Evolutionary conservation across 2,329 filamentous ascomycete species (phyloP).

Genomic region (Diplodia seriata): DNA sequence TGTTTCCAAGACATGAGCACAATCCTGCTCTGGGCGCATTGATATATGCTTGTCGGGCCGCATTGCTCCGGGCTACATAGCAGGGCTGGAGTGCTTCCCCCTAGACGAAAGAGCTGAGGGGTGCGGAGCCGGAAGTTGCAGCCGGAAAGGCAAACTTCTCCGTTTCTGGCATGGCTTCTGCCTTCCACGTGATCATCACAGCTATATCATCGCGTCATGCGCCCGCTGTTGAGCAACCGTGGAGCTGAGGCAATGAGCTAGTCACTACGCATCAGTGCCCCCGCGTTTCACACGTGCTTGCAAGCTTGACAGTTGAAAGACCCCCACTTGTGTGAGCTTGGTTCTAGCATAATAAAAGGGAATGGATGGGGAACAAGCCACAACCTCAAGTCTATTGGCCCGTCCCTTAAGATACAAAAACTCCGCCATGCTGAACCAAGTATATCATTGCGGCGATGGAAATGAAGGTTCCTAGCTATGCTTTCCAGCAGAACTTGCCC

Average conservation of each 20-base stretch:
- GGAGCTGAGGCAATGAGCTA: too few relatives aligned
- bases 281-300: too few relatives aligned
- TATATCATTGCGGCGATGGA: conserved; percentile 12
- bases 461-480: conserved; percentile 17
- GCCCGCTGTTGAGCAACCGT: too few relatives aligned
- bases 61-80: background rate
- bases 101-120: background rate
- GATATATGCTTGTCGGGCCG: too few relatives aligned
- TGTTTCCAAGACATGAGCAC: too few relatives aligned
- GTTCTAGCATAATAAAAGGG: too few relatives aligned
- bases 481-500: background rate
- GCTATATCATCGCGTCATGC: too few relatives aligned
- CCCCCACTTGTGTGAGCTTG: too few relatives aligned
- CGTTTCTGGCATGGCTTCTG: background rate
- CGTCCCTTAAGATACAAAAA: conserved; percentile 21
- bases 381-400: conserved; percentile 14
- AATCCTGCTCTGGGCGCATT: too few relatives aligned
- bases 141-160: background rate
- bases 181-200: too few relatives aligned
- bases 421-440: conserved; percentile 22
- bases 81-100: background rate
- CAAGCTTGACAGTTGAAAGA: too few relatives aligned
- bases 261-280: too few relatives aligned
- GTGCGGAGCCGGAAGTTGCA: background rate
- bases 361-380: background rate